Conservation (phyloP, 164 flowering plant genomes). For the Magnolia officinalis region DNA sequence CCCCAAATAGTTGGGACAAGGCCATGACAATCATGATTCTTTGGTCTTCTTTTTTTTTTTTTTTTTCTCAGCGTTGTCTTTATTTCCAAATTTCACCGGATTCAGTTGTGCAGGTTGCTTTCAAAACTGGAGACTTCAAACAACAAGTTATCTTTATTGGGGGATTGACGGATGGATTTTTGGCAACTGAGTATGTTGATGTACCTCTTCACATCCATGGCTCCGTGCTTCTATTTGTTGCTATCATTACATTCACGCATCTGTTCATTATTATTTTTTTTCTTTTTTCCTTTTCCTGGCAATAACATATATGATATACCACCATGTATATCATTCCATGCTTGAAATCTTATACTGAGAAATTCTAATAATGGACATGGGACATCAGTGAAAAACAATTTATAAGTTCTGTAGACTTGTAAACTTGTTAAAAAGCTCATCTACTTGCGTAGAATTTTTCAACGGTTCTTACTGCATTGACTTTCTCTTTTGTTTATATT, state of each 20-base stretch:
- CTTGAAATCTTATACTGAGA: not conserved
- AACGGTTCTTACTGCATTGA: no score
- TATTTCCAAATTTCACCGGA: not conserved
- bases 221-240: not conserved
- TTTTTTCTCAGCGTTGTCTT: no score
- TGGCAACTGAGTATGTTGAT: slow-evolving; percentile 85
- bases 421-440: no score
- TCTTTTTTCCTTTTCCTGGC: not conserved
- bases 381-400: no score
- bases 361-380: no score
- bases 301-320: not conserved
- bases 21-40: no score
- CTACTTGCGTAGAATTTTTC: no score
- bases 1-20: no score
- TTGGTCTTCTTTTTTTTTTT: not conserved
- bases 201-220: not conserved
- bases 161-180: slow-evolving; percentile 86
- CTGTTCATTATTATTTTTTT: not conserved
- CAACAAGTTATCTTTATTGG: slow-evolving; percentile 92
- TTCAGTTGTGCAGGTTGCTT: slow-evolving; percentile 69
- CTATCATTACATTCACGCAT: not conserved
- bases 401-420: no score
- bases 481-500: no score
- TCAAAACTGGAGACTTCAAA: slow-evolving; percentile 80
- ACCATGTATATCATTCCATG: not conserved